Evolutionary conservation across 2,329 filamentous ascomycete species (phyloP).

Genomic region (Paecilomyces formosus): DNA sequence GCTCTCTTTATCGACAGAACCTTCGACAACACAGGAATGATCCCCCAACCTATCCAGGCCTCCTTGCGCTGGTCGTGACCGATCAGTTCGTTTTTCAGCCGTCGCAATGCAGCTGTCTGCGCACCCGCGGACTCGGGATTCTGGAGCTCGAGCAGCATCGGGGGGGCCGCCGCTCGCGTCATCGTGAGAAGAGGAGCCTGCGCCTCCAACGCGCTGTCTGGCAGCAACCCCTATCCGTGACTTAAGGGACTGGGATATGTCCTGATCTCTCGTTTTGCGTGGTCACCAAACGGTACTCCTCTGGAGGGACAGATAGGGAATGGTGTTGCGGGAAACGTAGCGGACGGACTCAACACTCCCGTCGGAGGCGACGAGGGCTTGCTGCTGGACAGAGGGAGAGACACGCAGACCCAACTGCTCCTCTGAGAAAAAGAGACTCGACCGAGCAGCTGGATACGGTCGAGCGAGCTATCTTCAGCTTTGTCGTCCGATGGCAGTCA

Average conservation of each 20-base stretch:
- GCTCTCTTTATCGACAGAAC: slow-evolving; percentile 39
- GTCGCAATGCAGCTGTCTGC: slow-evolving; percentile 53
- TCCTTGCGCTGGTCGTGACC: slow-evolving; percentile 86
- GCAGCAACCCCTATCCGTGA: slow-evolving; percentile 1
- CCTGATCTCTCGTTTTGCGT: not conserved
- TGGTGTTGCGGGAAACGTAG: not conserved
- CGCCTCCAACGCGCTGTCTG: slow-evolving; percentile 15
- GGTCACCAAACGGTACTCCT: not conserved
- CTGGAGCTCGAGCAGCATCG: slow-evolving; percentile 52
- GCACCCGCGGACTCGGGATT: slow-evolving; percentile 40
- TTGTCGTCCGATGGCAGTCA: not conserved
- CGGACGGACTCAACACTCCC: not conserved
- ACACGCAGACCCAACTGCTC: not conserved
- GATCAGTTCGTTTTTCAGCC: slow-evolving; percentile 81
- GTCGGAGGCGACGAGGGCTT: not conserved
- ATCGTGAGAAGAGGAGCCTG: slow-evolving; percentile 34
- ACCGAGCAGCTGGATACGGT: not conserved
- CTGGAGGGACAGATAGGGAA: not conserved
- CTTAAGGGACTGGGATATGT: slow-evolving; percentile 7
- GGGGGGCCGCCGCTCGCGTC: slow-evolving; percentile 47
- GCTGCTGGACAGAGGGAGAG: not conserved
- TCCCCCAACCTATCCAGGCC: slow-evolving; percentile 62
- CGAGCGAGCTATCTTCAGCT: not conserved
- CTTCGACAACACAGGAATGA: slow-evolving; percentile 48
- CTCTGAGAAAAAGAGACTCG: not conserved